Evolutionary conservation across 371 early-diverging fungal genomes (phyloP).

Genomic region (Paraphysoderma sedebokerense): DNA sequence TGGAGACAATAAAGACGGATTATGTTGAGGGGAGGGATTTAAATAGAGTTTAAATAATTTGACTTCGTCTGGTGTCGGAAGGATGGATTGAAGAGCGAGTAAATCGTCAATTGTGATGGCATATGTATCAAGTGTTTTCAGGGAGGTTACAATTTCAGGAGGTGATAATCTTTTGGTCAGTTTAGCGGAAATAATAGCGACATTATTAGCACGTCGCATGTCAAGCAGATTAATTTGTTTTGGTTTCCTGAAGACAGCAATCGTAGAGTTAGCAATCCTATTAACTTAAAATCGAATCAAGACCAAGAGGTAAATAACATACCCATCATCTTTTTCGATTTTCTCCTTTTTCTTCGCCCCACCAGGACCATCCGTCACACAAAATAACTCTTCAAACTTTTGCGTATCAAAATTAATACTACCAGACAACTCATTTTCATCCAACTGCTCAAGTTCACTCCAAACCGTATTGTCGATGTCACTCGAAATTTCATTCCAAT

Average conservation of each 20-base stretch:
- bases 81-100: constrained; percentile 12
- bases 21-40: background rate
- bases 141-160: too few species aligned
- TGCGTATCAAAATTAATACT: constrained; percentile 13
- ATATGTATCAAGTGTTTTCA: too few species aligned
- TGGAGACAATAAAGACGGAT: constrained; percentile 17
- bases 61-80: constrained; percentile 21
- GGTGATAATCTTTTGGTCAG: too few species aligned
- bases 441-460: constrained; percentile 2
- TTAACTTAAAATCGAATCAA: background rate
- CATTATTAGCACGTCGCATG: constrained; percentile 26
- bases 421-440: background rate
- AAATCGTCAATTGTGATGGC: too few species aligned
- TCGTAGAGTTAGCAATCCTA: background rate
- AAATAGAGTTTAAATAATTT: constrained; percentile 5
- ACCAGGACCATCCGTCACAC: constrained; percentile 10
- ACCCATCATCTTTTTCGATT: constrained; percentile 1
- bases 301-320: background rate
- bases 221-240: constrained; percentile 12
- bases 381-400: constrained; percentile 18
- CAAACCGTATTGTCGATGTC: constrained; percentile 1
- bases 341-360: constrained; percentile 2
- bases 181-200: too few species aligned
- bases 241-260: background rate
- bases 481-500: constrained; percentile 25